Conservation (phyloP, 73 alveolate genomes). For the Paramecium tetraurelia region DNA sequence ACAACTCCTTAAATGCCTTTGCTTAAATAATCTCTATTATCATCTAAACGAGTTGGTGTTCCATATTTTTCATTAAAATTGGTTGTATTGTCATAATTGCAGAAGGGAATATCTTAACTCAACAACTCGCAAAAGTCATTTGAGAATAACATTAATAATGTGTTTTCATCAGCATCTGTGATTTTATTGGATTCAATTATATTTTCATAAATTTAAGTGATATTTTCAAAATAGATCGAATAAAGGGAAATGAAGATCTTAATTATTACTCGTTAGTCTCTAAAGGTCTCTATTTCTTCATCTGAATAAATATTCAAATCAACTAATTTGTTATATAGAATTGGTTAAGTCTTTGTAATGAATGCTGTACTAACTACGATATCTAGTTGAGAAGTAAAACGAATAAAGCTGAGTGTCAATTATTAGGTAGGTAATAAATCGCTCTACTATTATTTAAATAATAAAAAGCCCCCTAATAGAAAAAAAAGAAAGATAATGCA, state of each 20-base stretch:
- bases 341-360: not conserved
- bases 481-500: not conserved
- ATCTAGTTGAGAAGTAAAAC: not conserved
- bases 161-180: not conserved
- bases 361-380: not conserved
- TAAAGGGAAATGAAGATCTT: not conserved
- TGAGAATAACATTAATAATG: not conserved
- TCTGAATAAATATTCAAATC: not conserved
- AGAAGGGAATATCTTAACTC: not conserved
- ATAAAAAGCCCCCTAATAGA: not conserved
- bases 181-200: not conserved
- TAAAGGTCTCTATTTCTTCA: not conserved
- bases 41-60: not conserved
- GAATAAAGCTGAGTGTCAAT: not conserved
- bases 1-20: slow-evolving; percentile 9
- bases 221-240: not conserved
- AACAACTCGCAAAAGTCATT: not conserved
- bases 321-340: not conserved
- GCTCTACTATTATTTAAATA: not conserved
- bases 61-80: not conserved
- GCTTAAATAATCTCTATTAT: slow-evolving; percentile 4
- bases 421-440: not conserved
- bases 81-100: not conserved
- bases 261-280: not conserved
- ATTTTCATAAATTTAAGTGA: not conserved